phyloP scores from a whole-genome alignment of 228 moss, liverwort and hornwort species.

The Sphagnum magellanicum region DNA sequence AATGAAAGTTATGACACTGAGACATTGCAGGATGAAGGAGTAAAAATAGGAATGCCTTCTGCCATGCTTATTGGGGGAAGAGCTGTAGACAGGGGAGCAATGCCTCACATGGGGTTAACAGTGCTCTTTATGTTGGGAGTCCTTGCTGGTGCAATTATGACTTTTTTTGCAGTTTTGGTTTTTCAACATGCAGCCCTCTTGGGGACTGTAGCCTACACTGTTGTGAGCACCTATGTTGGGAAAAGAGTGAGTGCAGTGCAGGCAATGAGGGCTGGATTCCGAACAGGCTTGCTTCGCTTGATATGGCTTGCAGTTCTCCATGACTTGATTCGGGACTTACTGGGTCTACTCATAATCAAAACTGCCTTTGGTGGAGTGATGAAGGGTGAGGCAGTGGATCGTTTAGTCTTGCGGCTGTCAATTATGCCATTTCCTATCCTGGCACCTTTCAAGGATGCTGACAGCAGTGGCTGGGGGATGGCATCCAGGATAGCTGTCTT shows the following conservation, averaged over 20 bases:
- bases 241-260: constrained; percentile 36
- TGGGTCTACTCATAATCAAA: constrained; percentile 43
- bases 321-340: constrained; percentile 38
- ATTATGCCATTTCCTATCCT: constrained; percentile 50
- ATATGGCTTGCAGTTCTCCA: constrained; percentile 51
- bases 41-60: constrained; percentile 36
- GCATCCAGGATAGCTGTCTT: constrained; percentile 43
- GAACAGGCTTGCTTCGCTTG: constrained; percentile 36
- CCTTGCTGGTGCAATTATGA: constrained; percentile 30
- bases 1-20: constrained; percentile 33
- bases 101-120: constrained; percentile 39
- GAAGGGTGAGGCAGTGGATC: constrained; percentile 32
- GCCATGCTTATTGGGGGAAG: constrained; percentile 47
- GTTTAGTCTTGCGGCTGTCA: constrained; percentile 43
- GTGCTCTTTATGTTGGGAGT: constrained; percentile 47
- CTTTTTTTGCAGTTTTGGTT: constrained; percentile 43
- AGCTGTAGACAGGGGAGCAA: constrained; percentile 35
- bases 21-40: constrained; percentile 30
- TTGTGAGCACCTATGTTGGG: constrained; percentile 39
- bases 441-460: constrained; percentile 50
- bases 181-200: constrained; percentile 52
- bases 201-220: constrained; percentile 53
- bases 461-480: constrained; percentile 27
- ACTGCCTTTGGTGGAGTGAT: constrained; percentile 33
- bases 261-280: constrained; percentile 44